Evolutionary conservation across 2,329 filamentous ascomycete species (phyloP), one percentile per base, ranked within the genome.

Genomic region (Hypoxylon sp.): DNA sequence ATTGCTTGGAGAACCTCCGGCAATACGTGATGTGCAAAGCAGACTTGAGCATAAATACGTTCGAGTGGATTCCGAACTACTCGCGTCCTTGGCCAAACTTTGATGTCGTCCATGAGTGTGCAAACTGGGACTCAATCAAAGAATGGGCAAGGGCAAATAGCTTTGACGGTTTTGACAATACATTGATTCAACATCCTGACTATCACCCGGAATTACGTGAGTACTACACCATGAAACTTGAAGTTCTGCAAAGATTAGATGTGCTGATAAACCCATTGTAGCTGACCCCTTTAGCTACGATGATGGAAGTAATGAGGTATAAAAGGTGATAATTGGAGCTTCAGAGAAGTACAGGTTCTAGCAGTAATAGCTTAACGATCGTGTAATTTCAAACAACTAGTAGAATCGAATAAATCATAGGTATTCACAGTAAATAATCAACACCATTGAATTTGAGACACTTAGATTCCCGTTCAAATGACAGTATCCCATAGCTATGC

Each of bases 21-120:
- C 35, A 38, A n/a, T 38, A 38, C 27, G 21, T 38, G 20, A 38
- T 38, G 35, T 38, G 35, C 15, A 38, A 38, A 27, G 35, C 35
- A 3, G 35, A 38, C 16, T 27, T 38, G 27, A 27, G 21, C 11
- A 27, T 38, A 6, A 38, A 38, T 23, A 38, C 35, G 5, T 38
- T 38, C 19, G 35, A 38, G 23, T 38, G 35, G 35, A 38, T 38
- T 27, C 35, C 35, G 19, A 38, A 38, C 23, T 38, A 27, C 23
- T 13, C 21, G 13, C 35, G 35, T 7, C 35, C 35, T 6, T 38
- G 35, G 35, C 35, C 35, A 9, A 38, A 38, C 19, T 38, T 38
- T 26, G 21, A 38, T 27, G 35, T 38, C 27, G 15, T 26, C 9
- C 35, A 38, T 12, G 35, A 38, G 21, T 38, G 35, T 16, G 35